Evolutionary conservation across 495 filamentous ascomycete species (phyloP), one percentile per base, ranked within the genome.

Genomic region (Hypoxylon lienhwacheense): DNA sequence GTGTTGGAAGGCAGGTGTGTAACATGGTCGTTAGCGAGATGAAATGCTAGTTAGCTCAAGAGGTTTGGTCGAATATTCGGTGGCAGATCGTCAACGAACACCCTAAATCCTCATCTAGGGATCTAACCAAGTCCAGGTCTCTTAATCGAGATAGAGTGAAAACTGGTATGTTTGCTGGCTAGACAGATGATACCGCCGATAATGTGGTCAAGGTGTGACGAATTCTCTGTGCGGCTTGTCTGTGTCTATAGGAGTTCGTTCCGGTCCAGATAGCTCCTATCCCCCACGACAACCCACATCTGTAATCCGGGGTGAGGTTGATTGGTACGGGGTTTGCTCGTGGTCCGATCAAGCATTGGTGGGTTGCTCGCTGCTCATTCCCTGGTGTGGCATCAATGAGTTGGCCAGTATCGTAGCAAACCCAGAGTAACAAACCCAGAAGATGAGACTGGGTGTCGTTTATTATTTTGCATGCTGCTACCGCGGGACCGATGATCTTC

Each of bases 231-330:
- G 22, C 24, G 36, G 24, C 26, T 35, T 46, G 36, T 37, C 46
- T 28, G 28, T 41, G 32, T 21, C 25, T 34, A 53, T 36, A 45
- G 34, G 36, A 37, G 19, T 31, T 44, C 26, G n/a, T 37, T 33
- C 31, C 22, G 31, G 25, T 5, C 8, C 43, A 44, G 46, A 51
- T 55, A 52, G 53, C 42, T 53, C 28, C 36, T 49, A 50, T 55
- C 52, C 58, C 58, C 47, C 58, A 53, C 52, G 52, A 61, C 16
- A 61, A 42, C 42, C 52, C 58, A 55, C 52, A 56, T 45, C 46
- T 55, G 42, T 41, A 42, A 5, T 2, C 36, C 41, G 24, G 52
- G 28, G 45, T 21, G 39, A 55, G 47, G 47, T 26, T 53, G 47
- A 61, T 61, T 61, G 58, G 52, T 35, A 55, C 58, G 42, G 47